Evolutionary conservation across 75 land plant species (phyloP), one percentile per base, ranked within the genome.

Genomic region (Selaginella tamariscina): DNA sequence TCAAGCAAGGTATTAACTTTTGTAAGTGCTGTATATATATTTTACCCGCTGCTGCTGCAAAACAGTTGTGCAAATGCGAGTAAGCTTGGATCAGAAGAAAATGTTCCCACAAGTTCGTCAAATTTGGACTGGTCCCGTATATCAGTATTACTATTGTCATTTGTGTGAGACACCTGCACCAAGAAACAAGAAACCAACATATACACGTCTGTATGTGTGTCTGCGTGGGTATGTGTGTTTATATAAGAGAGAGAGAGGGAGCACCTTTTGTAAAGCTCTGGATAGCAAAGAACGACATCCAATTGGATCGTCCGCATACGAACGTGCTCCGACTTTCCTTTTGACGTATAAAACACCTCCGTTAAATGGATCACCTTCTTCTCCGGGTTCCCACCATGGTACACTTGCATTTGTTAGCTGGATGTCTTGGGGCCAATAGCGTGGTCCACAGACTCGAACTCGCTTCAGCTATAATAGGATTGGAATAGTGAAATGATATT

Each of bases 351-450:
- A 68, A 28, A 84, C 33, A 60, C 93, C 89, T 56, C 87, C 83
- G 64, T 80, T 80, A 69, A 95, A 88, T 39, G 99, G 99, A 57
- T 84, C 76, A 31, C 56, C 81, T 32, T 70, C 80, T 32, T 82
- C 97, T 26, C 77, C 87, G 59, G 70, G 70, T 62, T 54, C 79
- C 97, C 92, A 88, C 97, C 92, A 91, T 1, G 87, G 79, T 65
- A 82, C 70, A 56, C 85, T 91, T 85, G 74, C 63, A 0, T 5
- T 5, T 5, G 49, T 39, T 39, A 39, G 15, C 31, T 84, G 76
- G 26, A 95, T 91, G 9, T 82, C 81, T 73, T 88, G 92, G 54
- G 99, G 85, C 99, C 99, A 95, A 66, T 95, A 95, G 44, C 99
- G 86, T 55, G 99, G 97, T 29, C 99, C 97, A 82, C 97, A 91